A percentile compares a stretch with the other conserved stretches of the same genome.
Conservation (phyloP, 148 eudicot genomes). For the Rhododendron kiyosumense region DNA sequence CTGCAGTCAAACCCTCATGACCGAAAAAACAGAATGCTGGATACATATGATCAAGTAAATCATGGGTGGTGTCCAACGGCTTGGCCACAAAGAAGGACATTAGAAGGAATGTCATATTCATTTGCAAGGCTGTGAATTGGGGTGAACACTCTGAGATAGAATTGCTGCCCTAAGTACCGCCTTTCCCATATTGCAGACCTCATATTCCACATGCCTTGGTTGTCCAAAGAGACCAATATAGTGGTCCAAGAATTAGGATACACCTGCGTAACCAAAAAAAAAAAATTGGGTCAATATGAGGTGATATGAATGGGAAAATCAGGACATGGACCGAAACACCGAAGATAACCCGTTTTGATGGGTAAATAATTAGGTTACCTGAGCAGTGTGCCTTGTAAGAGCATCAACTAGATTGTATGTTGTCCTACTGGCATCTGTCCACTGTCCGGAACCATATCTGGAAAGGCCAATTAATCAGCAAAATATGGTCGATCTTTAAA, state of each 20-base stretch:
- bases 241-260: constrained; percentile 67
- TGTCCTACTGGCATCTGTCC: constrained; percentile 50
- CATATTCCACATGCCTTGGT: constrained; percentile 77
- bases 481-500: not conserved
- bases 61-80: constrained; percentile 41
- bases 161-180: constrained; percentile 61
- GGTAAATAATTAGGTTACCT: constrained; percentile 22
- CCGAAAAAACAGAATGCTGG: constrained; percentile 13
- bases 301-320: not conserved
- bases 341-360: not conserved
- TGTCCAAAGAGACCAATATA: constrained; percentile 56
- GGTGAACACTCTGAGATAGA: constrained; percentile 53
- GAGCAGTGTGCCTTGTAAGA: constrained; percentile 54
- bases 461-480: constrained; percentile 15
- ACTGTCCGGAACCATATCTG: constrained; percentile 70
- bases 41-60: not conserved
- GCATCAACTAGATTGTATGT: constrained; percentile 56
- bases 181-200: constrained; percentile 59
- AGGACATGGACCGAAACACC: not conserved
- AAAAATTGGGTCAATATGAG: not conserved
- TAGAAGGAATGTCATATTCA: constrained; percentile 48
- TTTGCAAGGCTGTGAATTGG: constrained; percentile 34
- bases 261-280: constrained; percentile 28
- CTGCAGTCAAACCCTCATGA: constrained; percentile 44
- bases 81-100: constrained; percentile 51